A percentile compares a stretch with the other conserved stretches of the same genome.
phyloP scores from a whole-genome alignment of 495 filamentous ascomycete genomes.

The Aspergillus affinis region DNA sequence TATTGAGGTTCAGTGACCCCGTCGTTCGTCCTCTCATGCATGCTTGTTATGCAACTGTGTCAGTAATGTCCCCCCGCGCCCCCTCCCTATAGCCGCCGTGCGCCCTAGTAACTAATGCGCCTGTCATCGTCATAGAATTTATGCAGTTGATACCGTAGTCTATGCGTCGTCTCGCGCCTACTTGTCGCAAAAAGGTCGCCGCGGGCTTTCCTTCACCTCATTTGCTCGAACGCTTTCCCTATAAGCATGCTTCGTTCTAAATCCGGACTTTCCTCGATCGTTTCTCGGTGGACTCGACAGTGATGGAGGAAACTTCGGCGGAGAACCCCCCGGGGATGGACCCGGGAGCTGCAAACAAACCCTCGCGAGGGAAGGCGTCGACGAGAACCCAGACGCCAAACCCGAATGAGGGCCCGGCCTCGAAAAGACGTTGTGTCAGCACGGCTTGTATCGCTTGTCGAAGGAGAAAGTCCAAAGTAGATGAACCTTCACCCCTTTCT shows the following conservation, averaged over 20 bases:
- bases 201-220: constrained; percentile 4
- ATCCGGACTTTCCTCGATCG: constrained; percentile 23
- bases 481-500: neutral
- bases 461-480: constrained; percentile 81
- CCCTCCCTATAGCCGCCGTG: constrained; percentile 3
- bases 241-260: constrained; percentile 26
- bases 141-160: neutral
- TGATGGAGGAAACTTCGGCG: constrained; percentile 27
- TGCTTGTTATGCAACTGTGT: constrained; percentile 1
- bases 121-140: constrained; percentile 9
- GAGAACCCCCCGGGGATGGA: constrained; percentile 19
- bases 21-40: neutral
- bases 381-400: constrained; percentile 28
- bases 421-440: constrained; percentile 87
- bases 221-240: constrained; percentile 5
- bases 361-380: constrained; percentile 15
- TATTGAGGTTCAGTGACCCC: constrained; percentile 1
- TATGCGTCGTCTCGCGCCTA: neutral
- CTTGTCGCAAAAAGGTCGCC: constrained; percentile 4
- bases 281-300: constrained; percentile 33
- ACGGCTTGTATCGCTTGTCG: constrained; percentile 92
- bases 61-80: neutral
- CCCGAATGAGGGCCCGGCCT: constrained; percentile 34
- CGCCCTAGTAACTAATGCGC: constrained; percentile 15
- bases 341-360: constrained; percentile 16